A percentile compares a stretch with the other conserved stretches of the same genome.
Evolutionary conservation across 2,329 filamentous ascomycete genomes (phyloP).

Genomic region (Coccinonectria pachysandricola): DNA sequence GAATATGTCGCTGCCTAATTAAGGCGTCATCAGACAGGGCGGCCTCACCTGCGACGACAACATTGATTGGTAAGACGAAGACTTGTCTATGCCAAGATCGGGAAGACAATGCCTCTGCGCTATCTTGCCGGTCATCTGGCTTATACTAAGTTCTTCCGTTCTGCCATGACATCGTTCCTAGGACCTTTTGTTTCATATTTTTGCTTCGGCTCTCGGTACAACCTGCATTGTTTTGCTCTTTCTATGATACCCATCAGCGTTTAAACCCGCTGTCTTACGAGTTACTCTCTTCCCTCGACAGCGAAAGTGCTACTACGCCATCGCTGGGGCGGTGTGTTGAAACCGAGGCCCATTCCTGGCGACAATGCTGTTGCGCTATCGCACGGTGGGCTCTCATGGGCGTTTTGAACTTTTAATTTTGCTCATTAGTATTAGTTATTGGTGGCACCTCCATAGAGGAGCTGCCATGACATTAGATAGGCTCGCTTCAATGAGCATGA

Average conservation of each 20-base stretch:
- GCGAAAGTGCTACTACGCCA: conserved; percentile 47
- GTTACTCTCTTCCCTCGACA: conserved; percentile 31
- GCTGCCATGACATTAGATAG: no score
- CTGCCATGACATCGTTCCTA: conserved; percentile 1
- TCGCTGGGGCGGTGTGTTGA: conserved; percentile 44
- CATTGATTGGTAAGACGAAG: no score
- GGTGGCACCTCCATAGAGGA: no score
- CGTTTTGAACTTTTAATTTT: conserved; percentile 21
- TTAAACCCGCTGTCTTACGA: conserved; percentile 35
- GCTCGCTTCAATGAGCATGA: no score
- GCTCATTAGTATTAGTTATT: no score
- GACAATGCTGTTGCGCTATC: conserved; percentile 48
- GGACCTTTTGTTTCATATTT: conserved; percentile 11
- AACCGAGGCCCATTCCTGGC: conserved; percentile 33
- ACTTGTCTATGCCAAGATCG: no score
- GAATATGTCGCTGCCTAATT: neutral
- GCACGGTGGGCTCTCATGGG: conserved; percentile 37
- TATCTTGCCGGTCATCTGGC: conserved; percentile 25
- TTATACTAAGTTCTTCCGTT: conserved; percentile 7
- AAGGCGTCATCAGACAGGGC: no score
- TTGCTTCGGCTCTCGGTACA: conserved; percentile 8
- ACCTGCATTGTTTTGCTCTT: conserved; percentile 18
- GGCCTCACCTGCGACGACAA: conserved; percentile 31
- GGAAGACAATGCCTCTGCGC: conserved; percentile 43
- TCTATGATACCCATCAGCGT: conserved; percentile 35